Percentiles rank a stretch among this genome's conserved stretches.
Evolutionary conservation across 2,329 filamentous ascomycete genomes (phyloP).

Genomic region (Aspergillus quadrilineatus): DNA sequence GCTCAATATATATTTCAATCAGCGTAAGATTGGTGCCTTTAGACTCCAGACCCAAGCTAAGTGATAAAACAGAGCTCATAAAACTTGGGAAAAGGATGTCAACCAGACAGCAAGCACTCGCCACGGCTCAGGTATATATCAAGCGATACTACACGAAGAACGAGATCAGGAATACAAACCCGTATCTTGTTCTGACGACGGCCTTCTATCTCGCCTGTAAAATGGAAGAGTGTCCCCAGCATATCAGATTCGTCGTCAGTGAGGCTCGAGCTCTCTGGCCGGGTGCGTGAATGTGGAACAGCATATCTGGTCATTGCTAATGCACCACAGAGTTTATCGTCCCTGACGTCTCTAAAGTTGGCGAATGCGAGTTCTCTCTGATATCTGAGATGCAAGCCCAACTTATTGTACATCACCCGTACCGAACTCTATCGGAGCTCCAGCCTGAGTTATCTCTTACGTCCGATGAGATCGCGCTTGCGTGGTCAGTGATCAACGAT

Average conservation of each 20-base stretch:
- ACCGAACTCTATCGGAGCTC: slow-evolving; percentile 73
- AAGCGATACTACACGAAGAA: slow-evolving; percentile 91
- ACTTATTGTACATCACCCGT: slow-evolving; percentile 86
- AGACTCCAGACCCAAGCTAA: not conserved
- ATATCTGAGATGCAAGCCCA: slow-evolving; percentile 90
- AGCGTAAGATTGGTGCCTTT: slow-evolving; percentile 60
- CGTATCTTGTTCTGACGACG: slow-evolving; percentile 88
- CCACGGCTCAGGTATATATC: slow-evolving; percentile 91
- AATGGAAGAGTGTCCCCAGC: slow-evolving; percentile 95
- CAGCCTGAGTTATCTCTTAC: slow-evolving; percentile 68
- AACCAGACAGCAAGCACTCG: slow-evolving; percentile 85
- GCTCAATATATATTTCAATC: slow-evolving; percentile 87
- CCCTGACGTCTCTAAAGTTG: slow-evolving; percentile 77
- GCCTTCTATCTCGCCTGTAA: slow-evolving; percentile 95
- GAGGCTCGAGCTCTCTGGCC: slow-evolving; percentile 86
- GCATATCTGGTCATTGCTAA: slow-evolving; percentile 17
- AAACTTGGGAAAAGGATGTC: slow-evolving; percentile 81
- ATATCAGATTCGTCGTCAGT: slow-evolving; percentile 84
- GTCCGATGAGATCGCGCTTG: slow-evolving; percentile 75
- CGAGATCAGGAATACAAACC: slow-evolving; percentile 88
- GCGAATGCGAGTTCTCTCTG: slow-evolving; percentile 89
- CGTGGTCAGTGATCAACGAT: slow-evolving; percentile 85
- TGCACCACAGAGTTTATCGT: slow-evolving; percentile 60
- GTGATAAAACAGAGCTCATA: slow-evolving; percentile 61
- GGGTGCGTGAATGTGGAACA: slow-evolving; percentile 44